Conservation (phyloP, 164 flowering plant genomes). For the Brasenia schreberi region DNA sequence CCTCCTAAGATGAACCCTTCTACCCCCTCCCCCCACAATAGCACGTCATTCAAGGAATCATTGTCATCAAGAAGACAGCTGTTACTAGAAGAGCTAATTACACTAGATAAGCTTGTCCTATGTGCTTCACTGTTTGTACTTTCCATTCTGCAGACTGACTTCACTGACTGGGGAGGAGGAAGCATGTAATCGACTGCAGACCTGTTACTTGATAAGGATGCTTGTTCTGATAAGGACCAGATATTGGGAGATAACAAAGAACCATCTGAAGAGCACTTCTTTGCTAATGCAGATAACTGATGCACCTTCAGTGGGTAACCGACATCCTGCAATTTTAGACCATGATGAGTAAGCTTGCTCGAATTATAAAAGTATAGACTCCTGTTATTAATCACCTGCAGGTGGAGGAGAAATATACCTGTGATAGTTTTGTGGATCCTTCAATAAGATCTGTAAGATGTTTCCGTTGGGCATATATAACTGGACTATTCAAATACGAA, state of each 20-base stretch:
- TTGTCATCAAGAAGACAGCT: conserved; percentile 13
- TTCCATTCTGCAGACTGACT: conserved; percentile 13
- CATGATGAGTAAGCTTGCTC: background rate
- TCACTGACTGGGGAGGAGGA: conserved; percentile 13
- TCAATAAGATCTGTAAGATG: conserved; percentile 39
- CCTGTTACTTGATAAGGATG: conserved; percentile 15
- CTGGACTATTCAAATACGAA: conserved; percentile 51
- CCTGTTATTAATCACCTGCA: background rate
- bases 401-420: conserved; percentile 20
- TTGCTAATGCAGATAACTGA: conserved; percentile 39
- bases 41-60: conserved; percentile 35
- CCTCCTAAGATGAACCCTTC: conserved; percentile 29
- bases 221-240: conserved; percentile 27
- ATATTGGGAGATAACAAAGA: conserved; percentile 30
- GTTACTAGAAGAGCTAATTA: conserved; percentile 8
- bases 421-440: conserved; percentile 17
- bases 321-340: background rate
- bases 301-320: conserved; percentile 27
- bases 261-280: conserved; percentile 40
- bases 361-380: background rate
- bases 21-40: conserved; percentile 59
- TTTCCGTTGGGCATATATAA: conserved; percentile 35
- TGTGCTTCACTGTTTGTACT: conserved; percentile 5
- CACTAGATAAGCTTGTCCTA: conserved; percentile 9
- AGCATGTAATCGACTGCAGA: conserved; percentile 6